Evolutionary conservation across 2,329 filamentous ascomycete species (phyloP), one percentile per base, ranked within the genome.

Genomic region (Claviceps fusiformis): DNA sequence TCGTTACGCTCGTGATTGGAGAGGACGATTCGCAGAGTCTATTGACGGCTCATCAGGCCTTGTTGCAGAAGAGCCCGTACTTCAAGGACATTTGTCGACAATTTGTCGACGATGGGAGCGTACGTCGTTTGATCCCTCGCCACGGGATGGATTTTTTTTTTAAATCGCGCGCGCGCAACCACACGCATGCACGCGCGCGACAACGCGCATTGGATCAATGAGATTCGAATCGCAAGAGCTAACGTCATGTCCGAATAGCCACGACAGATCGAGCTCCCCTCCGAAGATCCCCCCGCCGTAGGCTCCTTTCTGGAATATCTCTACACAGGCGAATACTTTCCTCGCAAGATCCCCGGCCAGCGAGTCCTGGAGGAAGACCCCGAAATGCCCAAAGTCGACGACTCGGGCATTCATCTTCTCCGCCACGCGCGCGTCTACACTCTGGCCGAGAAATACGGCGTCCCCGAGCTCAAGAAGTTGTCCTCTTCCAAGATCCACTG

Each of bases 371-470:
- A 95, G 66, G 68, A 75, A 54, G 86, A 92, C 65, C 79, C 85
- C 0, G 71, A 77, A 8, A 68, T 82, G 13, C 86, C 86, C 3
- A 67, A 72, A 0, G 75, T 88, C 55, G 90, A 95, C 71, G 78
- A 88, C 66, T 81, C 80, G n/a, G 90, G 90, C 61, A 79, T 85
- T 15, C 87, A 92, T 65, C 83, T 96, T 19, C 82, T 96, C 58
- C 89, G 87, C 65, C 91, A 96, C 68, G 91, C 91, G 27, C 86
- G 87, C 59, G 81, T 95, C 60, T 95, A 95, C 75, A 95, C 89
- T 0, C 77, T 96, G 29, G 90, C 89, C 29, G 86, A 90, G 63
- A 89, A 86, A 70, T 83, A 93, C 58, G 79, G 82, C 45, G 72
- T 89, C 50, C 71, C 75, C 0, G 74, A 75, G 10, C 81, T 96